phyloP scores from a whole-genome alignment of 1,284 basidiomycete genomes.

The Agroathelia rolfsii region DNA sequence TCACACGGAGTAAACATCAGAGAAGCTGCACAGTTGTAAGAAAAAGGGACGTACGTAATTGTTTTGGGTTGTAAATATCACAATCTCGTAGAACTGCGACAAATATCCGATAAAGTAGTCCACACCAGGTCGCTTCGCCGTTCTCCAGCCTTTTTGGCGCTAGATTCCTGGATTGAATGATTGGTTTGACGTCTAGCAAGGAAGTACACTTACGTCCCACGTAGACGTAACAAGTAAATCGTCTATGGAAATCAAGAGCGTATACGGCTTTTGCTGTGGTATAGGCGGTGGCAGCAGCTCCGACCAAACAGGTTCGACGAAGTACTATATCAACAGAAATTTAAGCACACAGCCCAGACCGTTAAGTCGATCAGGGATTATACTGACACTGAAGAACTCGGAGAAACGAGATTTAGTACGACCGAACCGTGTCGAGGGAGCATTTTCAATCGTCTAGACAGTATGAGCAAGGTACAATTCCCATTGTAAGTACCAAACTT shows the following conservation, averaged over 20 bases:
- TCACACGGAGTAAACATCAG: neutral
- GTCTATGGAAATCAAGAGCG: conserved; percentile 85
- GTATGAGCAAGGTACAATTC: conserved; percentile 6
- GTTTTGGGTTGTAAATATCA: conserved; percentile 90
- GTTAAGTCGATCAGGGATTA: conserved; percentile 1
- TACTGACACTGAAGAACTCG: conserved; percentile 55
- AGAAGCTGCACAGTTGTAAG: neutral
- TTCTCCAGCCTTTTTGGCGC: conserved; percentile 84
- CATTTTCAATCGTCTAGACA: conserved; percentile 41
- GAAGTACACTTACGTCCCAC: conserved; percentile 74
- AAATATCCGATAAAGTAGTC: conserved; percentile 97
- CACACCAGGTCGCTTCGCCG: conserved; percentile 89
- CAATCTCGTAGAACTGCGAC: conserved; percentile 96
- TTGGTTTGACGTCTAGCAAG: neutral
- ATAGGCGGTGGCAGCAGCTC: conserved; percentile 86
- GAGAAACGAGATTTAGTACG: conserved; percentile 49
- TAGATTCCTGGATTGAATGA: conserved; percentile 18
- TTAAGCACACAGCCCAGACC: conserved; percentile 5
- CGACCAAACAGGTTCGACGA: conserved; percentile 88
- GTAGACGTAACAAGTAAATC: conserved; percentile 86
- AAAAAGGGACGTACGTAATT: conserved; percentile 58
- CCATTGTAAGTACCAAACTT: conserved; percentile 9
- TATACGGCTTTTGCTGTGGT: conserved; percentile 86
- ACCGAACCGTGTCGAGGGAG: conserved; percentile 49
- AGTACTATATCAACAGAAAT: conserved; percentile 43